Conservation (phyloP, 352 stramenopile species). For the Thraustochytrium sp. region DNA sequence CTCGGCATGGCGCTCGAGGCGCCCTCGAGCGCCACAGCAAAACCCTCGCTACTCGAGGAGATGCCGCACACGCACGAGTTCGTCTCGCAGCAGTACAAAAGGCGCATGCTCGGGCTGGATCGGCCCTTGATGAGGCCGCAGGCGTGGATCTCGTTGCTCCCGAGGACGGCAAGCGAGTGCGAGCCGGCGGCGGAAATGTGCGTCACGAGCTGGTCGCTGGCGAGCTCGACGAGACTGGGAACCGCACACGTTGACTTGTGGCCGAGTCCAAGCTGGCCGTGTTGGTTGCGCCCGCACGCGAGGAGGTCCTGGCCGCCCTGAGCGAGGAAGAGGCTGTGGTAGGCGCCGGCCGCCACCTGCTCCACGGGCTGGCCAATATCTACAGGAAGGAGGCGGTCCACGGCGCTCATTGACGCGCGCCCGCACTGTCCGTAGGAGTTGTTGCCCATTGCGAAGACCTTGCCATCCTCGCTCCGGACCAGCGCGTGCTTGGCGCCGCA, state of each 20-base stretch:
- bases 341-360: neutral
- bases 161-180: neutral
- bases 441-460: conserved; percentile 18
- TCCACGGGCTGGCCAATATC: neutral
- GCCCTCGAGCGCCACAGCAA: conserved; percentile 1
- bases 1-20: neutral
- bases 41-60: conserved; percentile 6
- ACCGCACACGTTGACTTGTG: neutral
- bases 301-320: neutral
- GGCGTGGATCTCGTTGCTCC: neutral
- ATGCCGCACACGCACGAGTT: neutral
- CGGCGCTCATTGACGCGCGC: neutral
- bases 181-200: neutral
- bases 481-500: neutral
- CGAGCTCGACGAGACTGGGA: neutral
- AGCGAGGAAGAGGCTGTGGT: conserved; percentile 18
- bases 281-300: conserved; percentile 4
- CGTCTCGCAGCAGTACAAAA: conserved; percentile 22
- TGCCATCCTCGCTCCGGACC: neutral
- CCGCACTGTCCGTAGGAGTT: conserved; percentile 32
- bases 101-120: neutral
- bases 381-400: neutral
- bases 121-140: neutral
- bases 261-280: neutral
- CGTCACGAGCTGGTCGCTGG: neutral